Evolutionary conservation across 2,329 filamentous ascomycete species (phyloP), one percentile per base, ranked within the genome.

Genomic region (Akanthomyces uredinophilus): DNA sequence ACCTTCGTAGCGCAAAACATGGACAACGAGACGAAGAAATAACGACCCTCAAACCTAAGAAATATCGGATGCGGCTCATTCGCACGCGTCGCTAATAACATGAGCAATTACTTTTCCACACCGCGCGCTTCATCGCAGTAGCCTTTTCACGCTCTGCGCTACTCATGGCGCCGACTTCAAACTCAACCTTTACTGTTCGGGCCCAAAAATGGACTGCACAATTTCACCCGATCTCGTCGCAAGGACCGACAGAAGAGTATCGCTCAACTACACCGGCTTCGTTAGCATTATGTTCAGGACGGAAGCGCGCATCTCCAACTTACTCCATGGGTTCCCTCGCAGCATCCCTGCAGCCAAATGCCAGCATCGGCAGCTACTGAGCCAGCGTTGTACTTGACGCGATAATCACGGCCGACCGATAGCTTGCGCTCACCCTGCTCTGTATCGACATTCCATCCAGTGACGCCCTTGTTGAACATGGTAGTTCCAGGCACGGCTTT

Each of bases 271-370:
- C 6, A 39, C 8, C n/a, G 39, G 56, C 20, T 27, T 24, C 5
- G 29, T 55, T 60, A 63, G 61, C 50, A 55, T 51, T 27, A 5
- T 41, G n/a, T 50, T 24, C 29, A 16, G 7, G 13, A 13, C 37
- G 18, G 14, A 43, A 24, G 18, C 22, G 54, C 29, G 7, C 18
- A 13, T 43, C 2, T 37, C 44, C 56, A 62, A 87, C 89, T 86
- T 83, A 94, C 89, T 64, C 94, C 94, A 74, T 98, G 94, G 39
- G 92, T 96, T 65, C 83, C 86, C 79, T 98, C 93, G 73, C 92
- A 96, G 78, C 93, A 97, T 37, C 94, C 94, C 74, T 98, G 95
- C 68, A 98, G 80, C 89, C 91, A 98, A 63, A 98, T 81, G 4
- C 93, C 93, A 16, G 91, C 89, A 50, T 87, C 85, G 0, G 81